Base-by-base conservation (phyloP, 2,329 filamentous ascomycete genomes). In the Chalaropsis thielavioides region DNA sequence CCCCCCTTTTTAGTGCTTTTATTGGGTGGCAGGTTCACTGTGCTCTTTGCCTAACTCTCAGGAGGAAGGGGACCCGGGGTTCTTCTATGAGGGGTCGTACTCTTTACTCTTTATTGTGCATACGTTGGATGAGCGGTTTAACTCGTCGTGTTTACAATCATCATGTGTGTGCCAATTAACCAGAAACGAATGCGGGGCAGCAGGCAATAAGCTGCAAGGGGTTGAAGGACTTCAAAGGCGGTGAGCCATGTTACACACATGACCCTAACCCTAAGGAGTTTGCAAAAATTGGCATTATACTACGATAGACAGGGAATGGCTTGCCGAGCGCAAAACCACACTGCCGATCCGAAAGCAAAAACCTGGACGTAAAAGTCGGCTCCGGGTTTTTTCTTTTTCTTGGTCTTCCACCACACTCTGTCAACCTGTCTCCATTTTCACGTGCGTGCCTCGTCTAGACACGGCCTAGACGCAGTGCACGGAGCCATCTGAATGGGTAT, bases 401-500 rank as follows among this genome's bases (percentile, higher is more conserved):
- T 2, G 31, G 31, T 31, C 31, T 31, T 31, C 31, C 31, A 31
- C 6, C 31, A 31, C 3, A 31, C 31, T 31, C 31, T 7, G 3
- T 35, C 31, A 3, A 7, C 3, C 31, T 4, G 35, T 38, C 35
- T 38, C 35, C 35, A 10, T 38, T 58, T 38, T 19, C 31, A 2
- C 2, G 27, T 13, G 11, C 31, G 13, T 56, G 2, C 4, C 13
- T 8, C 31, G 27, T 5, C n/a, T 58, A 58, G 27, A 31, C n/a
- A 15, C 54, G 54, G 35, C 44, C 46, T 38, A 65, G 15, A 65
- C 43, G 68, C 73, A 74, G 71, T 74, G 73, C 8, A 71, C 72
- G 72, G 35, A 79, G 75, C 67, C 77, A 72, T 61, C 78, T 19
- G 72, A 74, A 66, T 77, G 80, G 22, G 75, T 77, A 38, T 74